phyloP scores from a whole-genome alignment of 2,329 filamentous ascomycete species.

The Coniochaeta sp. region DNA sequence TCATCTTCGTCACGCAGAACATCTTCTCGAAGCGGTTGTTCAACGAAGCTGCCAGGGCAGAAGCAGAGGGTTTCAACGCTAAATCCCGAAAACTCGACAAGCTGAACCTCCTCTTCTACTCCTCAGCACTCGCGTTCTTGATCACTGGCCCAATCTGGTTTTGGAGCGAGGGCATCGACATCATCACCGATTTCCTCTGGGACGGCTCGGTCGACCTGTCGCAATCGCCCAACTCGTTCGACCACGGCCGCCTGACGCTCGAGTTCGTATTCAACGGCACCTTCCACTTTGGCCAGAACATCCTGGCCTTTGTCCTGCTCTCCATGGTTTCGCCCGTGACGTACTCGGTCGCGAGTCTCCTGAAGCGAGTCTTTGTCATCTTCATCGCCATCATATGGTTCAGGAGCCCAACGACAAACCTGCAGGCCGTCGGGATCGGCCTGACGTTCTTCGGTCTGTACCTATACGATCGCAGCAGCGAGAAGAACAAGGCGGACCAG shows the following conservation, averaged over 20 bases:
- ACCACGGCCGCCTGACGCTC: conserved; percentile 64
- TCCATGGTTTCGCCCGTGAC: conserved; percentile 94
- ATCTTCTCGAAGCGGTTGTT: conserved; percentile 98
- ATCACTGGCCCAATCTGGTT: conserved; percentile 90
- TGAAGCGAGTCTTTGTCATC: conserved; percentile 97
- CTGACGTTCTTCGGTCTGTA: conserved; percentile 91
- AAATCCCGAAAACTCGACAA: conserved; percentile 83
- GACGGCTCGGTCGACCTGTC: conserved; percentile 68
- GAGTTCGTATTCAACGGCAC: conserved; percentile 96
- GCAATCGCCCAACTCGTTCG: conserved; percentile 57
- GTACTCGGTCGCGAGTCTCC: conserved; percentile 90
- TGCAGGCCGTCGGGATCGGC: conserved; percentile 78
- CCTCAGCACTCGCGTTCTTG: conserved; percentile 85
- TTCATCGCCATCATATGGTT: conserved; percentile 95
- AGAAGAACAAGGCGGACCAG: conserved; percentile 80
- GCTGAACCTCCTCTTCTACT: conserved; percentile 93
- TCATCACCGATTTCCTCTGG: conserved; percentile 70
- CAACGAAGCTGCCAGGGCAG: conserved; percentile 83
- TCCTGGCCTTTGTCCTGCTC: conserved; percentile 85
- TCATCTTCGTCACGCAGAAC: conserved; percentile 96
- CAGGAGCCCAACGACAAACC: conserved; percentile 72
- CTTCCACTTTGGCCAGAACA: conserved; percentile 94
- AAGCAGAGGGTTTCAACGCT: conserved; percentile 59
- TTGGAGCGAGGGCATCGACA: conserved; percentile 74
- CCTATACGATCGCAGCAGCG: conserved; percentile 87